A percentile compares a stretch with the other conserved stretches of the same genome.
Conservation (phyloP, 768 basidiomycete species). For the Lactarius akahatsu region DNA sequence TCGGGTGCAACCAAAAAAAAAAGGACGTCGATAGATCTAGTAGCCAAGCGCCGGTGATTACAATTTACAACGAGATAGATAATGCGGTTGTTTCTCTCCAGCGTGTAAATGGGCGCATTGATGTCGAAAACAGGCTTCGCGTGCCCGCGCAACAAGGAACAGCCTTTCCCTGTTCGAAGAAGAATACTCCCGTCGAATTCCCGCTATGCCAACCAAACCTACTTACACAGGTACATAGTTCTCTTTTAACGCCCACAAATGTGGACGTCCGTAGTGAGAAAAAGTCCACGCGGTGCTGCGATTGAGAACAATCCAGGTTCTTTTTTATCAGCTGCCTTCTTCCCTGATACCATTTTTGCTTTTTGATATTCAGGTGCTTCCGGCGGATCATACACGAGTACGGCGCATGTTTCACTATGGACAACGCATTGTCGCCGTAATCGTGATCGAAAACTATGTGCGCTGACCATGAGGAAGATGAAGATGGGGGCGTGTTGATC, state of each 20-base stretch:
- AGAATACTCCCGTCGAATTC: neutral
- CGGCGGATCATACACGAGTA: neutral
- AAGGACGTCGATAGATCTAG: neutral
- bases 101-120: neutral
- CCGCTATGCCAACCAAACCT: neutral
- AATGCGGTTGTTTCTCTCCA: neutral
- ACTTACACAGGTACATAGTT: neutral
- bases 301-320: neutral
- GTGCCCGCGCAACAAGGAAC: neutral
- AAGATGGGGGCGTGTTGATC: neutral
- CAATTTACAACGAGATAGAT: neutral
- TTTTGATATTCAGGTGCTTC: neutral
- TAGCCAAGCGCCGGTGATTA: neutral
- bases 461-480: neutral
- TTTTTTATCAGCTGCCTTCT: neutral
- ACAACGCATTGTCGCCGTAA: neutral
- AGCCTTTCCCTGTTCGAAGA: neutral
- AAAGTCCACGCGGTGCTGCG: neutral
- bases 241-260: neutral
- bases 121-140: neutral
- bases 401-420: neutral
- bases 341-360: neutral
- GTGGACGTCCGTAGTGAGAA: slow-evolving; percentile 1
- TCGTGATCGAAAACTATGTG: neutral
- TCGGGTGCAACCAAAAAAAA: neutral